Conservation (phyloP, 1,139 yeast species). For the Taiozyma sp. region DNA sequence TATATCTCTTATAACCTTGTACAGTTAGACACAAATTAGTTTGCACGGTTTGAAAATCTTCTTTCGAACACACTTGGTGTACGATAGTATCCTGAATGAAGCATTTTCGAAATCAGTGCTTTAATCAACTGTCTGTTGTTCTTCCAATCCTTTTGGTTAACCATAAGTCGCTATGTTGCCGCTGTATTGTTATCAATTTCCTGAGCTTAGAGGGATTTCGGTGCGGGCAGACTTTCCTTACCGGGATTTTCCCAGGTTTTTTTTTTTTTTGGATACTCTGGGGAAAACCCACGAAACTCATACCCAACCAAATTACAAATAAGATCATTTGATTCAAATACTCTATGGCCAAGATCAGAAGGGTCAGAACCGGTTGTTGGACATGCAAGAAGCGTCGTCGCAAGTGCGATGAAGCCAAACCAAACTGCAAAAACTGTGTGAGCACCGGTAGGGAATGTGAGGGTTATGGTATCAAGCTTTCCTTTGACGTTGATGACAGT, state of each 20-base stretch:
- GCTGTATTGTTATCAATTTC: not conserved
- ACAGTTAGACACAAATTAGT: too few species aligned
- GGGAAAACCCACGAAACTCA: not conserved
- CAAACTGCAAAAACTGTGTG: constrained; percentile 40
- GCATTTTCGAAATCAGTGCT: too few species aligned
- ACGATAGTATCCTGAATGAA: too few species aligned
- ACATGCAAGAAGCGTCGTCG: constrained; percentile 29
- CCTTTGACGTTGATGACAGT: constrained; percentile 44
- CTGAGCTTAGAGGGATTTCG: too few species aligned
- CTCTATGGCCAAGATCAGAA: constrained; percentile 31
- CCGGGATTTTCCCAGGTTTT: not conserved
- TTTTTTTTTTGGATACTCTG: not conserved
- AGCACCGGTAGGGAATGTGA: constrained; percentile 40
- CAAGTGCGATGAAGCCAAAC: constrained; percentile 49
- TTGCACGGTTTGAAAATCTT: too few species aligned
- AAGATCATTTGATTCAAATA: not conserved
- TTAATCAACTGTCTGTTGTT: too few species aligned
- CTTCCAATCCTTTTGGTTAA: too few species aligned
- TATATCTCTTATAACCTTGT: too few species aligned
- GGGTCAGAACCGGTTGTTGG: constrained; percentile 48
- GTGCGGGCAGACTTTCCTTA: not conserved
- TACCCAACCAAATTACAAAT: too few species aligned
- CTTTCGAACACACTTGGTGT: too few species aligned
- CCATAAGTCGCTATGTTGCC: too few species aligned
- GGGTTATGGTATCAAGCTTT: constrained; percentile 42